phyloP scores from a whole-genome alignment of 2,329 filamentous ascomycete species.

The Catunica adiposa region DNA sequence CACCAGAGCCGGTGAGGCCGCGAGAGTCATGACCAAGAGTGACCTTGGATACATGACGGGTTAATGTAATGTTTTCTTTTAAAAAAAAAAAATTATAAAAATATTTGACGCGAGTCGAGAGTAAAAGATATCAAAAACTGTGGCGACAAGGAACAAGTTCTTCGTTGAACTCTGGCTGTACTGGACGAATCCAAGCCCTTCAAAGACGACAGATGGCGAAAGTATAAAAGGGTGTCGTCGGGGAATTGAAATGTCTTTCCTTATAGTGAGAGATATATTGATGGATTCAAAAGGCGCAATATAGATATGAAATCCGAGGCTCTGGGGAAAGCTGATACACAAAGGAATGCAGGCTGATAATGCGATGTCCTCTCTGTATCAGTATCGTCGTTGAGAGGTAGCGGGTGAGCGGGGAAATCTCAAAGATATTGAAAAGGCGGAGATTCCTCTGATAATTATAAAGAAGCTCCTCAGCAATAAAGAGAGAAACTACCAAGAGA shows the following conservation, averaged over 20 bases:
- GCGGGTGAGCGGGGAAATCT: too few relatives aligned
- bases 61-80: background rate
- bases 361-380: too few relatives aligned
- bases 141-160: background rate
- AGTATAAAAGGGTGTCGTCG: slow-evolving; percentile 3
- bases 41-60: slow-evolving; percentile 7
- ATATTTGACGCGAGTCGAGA: background rate
- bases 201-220: background rate
- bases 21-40: slow-evolving; percentile 7
- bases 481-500: background rate
- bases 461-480: too few relatives aligned
- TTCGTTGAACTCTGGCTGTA: background rate
- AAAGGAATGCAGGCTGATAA: background rate
- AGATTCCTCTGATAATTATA: too few relatives aligned
- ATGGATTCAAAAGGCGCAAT: background rate
- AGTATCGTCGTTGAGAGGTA: too few relatives aligned
- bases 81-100: background rate
- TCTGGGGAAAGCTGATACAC: background rate
- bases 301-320: background rate
- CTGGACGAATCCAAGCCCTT: background rate
- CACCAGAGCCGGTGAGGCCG: slow-evolving; percentile 9
- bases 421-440: too few relatives aligned
- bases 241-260: slow-evolving; percentile 10
- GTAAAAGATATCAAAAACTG: background rate
- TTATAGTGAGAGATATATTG: background rate